Percentiles rank a stretch among this genome's conserved stretches.
Evolutionary conservation across 192 early-diverging fungal genomes (phyloP).

Genomic region (Rhizophagus sp.): DNA sequence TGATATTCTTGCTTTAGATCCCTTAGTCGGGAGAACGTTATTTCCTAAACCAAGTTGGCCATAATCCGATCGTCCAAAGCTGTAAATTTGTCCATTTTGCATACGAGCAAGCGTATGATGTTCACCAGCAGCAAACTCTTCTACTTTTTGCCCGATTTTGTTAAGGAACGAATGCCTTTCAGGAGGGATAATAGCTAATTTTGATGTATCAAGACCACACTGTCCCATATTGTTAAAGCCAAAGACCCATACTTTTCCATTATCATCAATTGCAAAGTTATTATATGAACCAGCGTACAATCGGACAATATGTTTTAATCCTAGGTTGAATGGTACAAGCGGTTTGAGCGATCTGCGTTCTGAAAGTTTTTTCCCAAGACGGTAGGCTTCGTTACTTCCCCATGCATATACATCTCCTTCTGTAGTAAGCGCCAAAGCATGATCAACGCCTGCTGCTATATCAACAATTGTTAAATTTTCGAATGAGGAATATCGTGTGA

Average conservation of each 20-base stretch:
- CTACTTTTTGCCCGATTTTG: conserved; percentile 50
- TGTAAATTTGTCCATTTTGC: conserved; percentile 63
- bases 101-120: conserved; percentile 85
- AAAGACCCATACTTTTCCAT: conserved; percentile 72
- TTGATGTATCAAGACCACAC: conserved; percentile 55
- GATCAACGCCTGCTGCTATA: conserved; percentile 83
- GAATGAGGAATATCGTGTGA: conserved; percentile 61
- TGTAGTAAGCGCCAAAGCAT: conserved; percentile 72
- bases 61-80: conserved; percentile 91
- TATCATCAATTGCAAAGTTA: conserved; percentile 75
- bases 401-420: conserved; percentile 83
- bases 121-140: conserved; percentile 73
- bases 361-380: conserved; percentile 82
- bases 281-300: conserved; percentile 84
- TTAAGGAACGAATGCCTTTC: conserved; percentile 49
- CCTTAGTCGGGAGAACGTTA: neutral
- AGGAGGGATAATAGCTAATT: conserved; percentile 53
- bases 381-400: conserved; percentile 88
- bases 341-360: conserved; percentile 70
- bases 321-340: conserved; percentile 54
- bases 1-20: neutral
- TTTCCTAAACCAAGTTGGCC: conserved; percentile 69
- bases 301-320: conserved; percentile 51
- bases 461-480: conserved; percentile 64
- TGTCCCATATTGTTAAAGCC: conserved; percentile 93